Evolutionary conservation across 768 basidiomycete genomes (phyloP).

Genomic region (Rhizopogon vesiculosus): DNA sequence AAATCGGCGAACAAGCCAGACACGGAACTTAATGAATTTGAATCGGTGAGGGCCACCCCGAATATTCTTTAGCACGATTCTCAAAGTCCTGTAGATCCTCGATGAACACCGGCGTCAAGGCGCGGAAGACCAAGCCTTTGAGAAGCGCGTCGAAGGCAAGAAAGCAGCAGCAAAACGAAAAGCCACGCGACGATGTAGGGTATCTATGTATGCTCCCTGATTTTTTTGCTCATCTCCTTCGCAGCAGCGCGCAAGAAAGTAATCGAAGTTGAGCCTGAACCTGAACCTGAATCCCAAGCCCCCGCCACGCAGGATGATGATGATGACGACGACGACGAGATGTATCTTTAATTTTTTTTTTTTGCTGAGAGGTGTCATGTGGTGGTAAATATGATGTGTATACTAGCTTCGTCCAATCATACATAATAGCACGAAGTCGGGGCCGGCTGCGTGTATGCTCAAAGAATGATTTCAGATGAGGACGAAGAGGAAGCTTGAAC

Average conservation of each 20-base stretch:
- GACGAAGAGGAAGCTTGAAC: too few relatives aligned
- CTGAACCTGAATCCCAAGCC: conserved; percentile 7
- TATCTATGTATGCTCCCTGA: background rate
- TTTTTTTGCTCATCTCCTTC: background rate
- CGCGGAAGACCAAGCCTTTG: conserved; percentile 85
- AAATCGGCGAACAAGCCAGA: conserved; percentile 93
- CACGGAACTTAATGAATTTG: conserved; percentile 92
- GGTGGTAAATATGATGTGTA: background rate
- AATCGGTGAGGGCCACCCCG: conserved; percentile 46
- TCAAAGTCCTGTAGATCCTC: conserved; percentile 54
- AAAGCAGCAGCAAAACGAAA: conserved; percentile 75
- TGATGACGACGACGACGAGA: conserved; percentile 15
- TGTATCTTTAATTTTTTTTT: conserved; percentile 16
- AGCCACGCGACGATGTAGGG: conserved; percentile 47
- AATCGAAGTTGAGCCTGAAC: conserved; percentile 14
- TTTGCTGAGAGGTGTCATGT: background rate
- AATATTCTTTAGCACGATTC: background rate
- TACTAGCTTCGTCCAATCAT: too few relatives aligned
- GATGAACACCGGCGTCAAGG: conserved; percentile 82
- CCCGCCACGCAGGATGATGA: conserved; percentile 12
- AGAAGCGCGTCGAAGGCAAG: conserved; percentile 81
- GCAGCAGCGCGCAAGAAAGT: conserved; percentile 27
- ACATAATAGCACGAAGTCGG: too few relatives aligned
- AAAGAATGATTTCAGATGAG: too few relatives aligned
- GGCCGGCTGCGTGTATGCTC: too few relatives aligned